Evolutionary conservation across 495 filamentous ascomycete genomes (phyloP).

Genomic region (Penicillium paxilli): DNA sequence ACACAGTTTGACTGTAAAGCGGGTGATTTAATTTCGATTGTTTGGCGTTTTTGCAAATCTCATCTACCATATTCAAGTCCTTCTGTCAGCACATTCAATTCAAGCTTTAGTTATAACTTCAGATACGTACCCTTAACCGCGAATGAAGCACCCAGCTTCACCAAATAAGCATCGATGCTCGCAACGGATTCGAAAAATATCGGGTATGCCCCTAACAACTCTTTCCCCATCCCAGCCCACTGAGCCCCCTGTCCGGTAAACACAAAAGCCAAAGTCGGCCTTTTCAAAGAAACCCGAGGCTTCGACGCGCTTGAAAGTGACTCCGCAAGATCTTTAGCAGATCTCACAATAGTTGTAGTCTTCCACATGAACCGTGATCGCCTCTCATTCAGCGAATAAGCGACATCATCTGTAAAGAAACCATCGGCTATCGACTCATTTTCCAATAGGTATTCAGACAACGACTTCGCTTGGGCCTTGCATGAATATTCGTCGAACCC

Average conservation of each 20-base stretch:
- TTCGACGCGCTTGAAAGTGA: slow-evolving; percentile 1
- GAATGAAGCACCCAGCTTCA: slow-evolving; percentile 24
- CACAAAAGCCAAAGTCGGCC: slow-evolving; percentile 14
- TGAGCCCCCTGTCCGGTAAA: slow-evolving; percentile 52
- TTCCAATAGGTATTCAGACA: slow-evolving; percentile 14
- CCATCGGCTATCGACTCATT: not conserved
- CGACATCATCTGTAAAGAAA: slow-evolving; percentile 23
- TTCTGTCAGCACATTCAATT: not conserved
- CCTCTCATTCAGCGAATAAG: slow-evolving; percentile 29
- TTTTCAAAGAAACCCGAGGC: not conserved
- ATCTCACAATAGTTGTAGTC: slow-evolving; percentile 10
- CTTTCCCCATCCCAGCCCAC: slow-evolving; percentile 34
- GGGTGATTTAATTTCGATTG: slow-evolving; percentile 15
- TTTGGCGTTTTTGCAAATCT: slow-evolving; percentile 7
- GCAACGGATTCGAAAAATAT: slow-evolving; percentile 33
- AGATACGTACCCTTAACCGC: slow-evolving; percentile 8
- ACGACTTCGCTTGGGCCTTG: not conserved
- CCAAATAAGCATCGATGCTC: slow-evolving; percentile 14
- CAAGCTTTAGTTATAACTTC: not conserved
- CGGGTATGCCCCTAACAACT: slow-evolving; percentile 32
- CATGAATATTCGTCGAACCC: slow-evolving; percentile 18
- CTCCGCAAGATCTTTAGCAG: slow-evolving; percentile 2
- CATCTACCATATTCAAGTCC: slow-evolving; percentile 6
- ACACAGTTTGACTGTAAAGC: slow-evolving; percentile 21
- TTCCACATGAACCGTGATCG: slow-evolving; percentile 27